Conservation (phyloP, 2,329 filamentous ascomycete genomes). For the Metarhizium brunneum region DNA sequence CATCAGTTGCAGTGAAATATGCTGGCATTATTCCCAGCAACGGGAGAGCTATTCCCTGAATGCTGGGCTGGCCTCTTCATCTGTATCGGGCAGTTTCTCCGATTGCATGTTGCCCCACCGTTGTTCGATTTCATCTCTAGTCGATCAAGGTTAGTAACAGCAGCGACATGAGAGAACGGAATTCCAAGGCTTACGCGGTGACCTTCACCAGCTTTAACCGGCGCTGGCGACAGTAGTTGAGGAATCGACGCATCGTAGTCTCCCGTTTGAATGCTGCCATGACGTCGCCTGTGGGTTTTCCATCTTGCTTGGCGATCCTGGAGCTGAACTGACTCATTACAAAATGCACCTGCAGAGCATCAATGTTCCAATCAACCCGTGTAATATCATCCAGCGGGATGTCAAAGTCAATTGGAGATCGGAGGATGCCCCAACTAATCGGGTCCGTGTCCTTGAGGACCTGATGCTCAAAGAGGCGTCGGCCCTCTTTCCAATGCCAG, state of each 20-base stretch:
- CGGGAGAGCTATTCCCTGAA: constrained; percentile 16
- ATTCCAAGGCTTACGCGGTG: constrained; percentile 26
- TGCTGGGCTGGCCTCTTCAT: constrained; percentile 17
- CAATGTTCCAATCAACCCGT: constrained; percentile 34
- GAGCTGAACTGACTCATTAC: constrained; percentile 22
- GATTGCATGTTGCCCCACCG: constrained; percentile 28
- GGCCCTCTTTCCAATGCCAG: constrained; percentile 39
- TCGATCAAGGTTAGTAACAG: constrained; percentile 10
- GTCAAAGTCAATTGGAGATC: constrained; percentile 41
- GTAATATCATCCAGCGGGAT: constrained; percentile 36
- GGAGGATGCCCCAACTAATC: constrained; percentile 39
- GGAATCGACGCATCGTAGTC: constrained; percentile 42
- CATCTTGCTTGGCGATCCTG: constrained; percentile 17
- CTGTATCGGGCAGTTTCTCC: constrained; percentile 17
- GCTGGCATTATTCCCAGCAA: constrained; percentile 1
- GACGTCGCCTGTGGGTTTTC: constrained; percentile 33
- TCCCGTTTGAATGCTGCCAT: constrained; percentile 43
- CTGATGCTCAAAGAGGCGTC: constrained; percentile 41
- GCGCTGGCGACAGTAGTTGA: constrained; percentile 36
- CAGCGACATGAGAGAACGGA: not conserved
- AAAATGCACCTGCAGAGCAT: constrained; percentile 33
- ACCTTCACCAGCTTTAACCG: constrained; percentile 31
- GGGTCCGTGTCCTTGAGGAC: constrained; percentile 36
- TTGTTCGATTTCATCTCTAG: constrained; percentile 25
- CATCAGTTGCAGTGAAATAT: not conserved